Percentiles rank a stretch among this genome's conserved stretches.
These are phyloP conservation scores for Heliophila coronopifolia DNA, from an alignment of 441 rosid genomes.

Conservation along the genomic window DNA sequence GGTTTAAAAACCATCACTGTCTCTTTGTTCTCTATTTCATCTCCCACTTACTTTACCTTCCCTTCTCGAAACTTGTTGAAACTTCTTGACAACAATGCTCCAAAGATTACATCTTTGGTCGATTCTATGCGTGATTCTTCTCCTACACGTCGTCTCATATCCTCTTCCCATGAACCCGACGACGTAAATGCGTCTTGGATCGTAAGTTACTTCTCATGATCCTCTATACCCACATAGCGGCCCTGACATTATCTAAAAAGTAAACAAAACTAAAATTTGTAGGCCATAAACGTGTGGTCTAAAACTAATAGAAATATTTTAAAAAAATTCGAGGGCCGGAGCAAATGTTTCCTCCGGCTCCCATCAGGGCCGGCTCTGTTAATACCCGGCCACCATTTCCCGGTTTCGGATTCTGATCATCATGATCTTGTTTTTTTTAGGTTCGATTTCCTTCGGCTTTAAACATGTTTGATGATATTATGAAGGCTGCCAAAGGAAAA, in stretches of 20 bases:
- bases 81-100: constrained; percentile 28
- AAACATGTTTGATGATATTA: constrained; percentile 43
- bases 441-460: constrained; percentile 51
- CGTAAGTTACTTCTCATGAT: too few relatives aligned
- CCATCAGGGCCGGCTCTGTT: too few relatives aligned
- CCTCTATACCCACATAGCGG: too few relatives aligned
- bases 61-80: constrained; percentile 29
- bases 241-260: too few relatives aligned
- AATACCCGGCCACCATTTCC: too few relatives aligned
- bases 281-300: too few relatives aligned
- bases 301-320: too few relatives aligned
- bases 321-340: too few relatives aligned
- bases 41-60: constrained; percentile 17
- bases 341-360: too few relatives aligned
- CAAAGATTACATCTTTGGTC: constrained; percentile 40
- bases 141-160: constrained; percentile 45
- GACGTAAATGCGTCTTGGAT: constrained; percentile 41
- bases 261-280: too few relatives aligned
- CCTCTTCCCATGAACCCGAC: constrained; percentile 28
- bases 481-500: constrained; percentile 40
- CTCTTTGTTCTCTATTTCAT: constrained; percentile 25
- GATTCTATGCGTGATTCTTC: constrained; percentile 69
- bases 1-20: constrained; percentile 30
- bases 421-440: too few relatives aligned
- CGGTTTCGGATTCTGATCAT: too few relatives aligned